Conservation (phyloP, 345 rosid species). For the Physaria fendleri region DNA sequence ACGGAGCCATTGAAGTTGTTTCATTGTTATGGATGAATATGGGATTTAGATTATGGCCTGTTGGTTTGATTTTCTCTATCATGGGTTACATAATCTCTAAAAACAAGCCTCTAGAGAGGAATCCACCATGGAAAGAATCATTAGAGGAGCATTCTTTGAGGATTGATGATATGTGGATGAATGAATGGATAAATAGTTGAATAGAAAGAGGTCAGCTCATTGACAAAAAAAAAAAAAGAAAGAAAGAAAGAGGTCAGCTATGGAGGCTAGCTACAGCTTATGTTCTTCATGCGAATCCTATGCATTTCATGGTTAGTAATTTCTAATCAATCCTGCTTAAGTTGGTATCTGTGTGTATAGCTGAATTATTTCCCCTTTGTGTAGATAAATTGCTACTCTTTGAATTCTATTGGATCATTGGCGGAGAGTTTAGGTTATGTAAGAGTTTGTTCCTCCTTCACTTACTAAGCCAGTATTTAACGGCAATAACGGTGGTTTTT, state of each 20-base stretch:
- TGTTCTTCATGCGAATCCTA: constrained; percentile 71
- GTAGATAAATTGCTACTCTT: constrained; percentile 82
- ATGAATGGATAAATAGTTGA: constrained; percentile 24
- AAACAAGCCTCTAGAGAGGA: constrained; percentile 50
- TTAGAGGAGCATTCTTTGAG: constrained; percentile 50
- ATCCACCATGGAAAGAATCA: constrained; percentile 39
- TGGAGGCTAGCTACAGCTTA: constrained; percentile 90
- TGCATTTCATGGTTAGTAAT: constrained; percentile 71
- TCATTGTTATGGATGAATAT: neutral
- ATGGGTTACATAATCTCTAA: constrained; percentile 90
- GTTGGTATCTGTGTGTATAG: neutral
- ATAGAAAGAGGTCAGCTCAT: constrained; percentile 40
- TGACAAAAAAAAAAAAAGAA: too few relatives aligned
- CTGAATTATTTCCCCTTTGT: constrained; percentile 20
- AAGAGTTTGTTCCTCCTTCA: constrained; percentile 89
- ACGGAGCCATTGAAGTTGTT: neutral
- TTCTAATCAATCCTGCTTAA: neutral
- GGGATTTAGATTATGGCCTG: neutral
- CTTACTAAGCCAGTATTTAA: constrained; percentile 31
- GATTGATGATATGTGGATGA: constrained; percentile 48
- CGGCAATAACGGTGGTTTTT: constrained; percentile 40
- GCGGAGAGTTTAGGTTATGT: constrained; percentile 57
- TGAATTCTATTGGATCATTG: constrained; percentile 82
- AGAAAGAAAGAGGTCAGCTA: constrained; percentile 78
- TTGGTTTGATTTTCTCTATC: neutral